A percentile compares a stretch with the other conserved stretches of the same genome.
These are phyloP conservation scores for Aspergillus taichungensis DNA, from an alignment of 495 filamentous ascomycete genomes.

Conservation along the genomic window DNA sequence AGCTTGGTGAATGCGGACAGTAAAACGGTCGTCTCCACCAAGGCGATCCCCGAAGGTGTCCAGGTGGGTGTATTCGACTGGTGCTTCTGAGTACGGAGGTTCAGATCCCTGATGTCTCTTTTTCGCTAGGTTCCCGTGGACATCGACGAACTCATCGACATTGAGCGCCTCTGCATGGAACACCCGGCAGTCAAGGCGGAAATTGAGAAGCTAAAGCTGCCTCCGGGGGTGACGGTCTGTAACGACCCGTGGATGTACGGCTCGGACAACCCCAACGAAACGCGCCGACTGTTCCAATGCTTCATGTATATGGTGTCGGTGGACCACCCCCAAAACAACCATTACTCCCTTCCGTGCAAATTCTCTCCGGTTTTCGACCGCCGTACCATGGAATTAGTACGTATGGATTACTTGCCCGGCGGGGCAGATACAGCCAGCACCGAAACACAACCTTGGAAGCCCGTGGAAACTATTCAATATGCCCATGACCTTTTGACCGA, in stretches of 20 bases:
- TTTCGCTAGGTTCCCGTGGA: conserved; percentile 28
- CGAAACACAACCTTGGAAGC: conserved; percentile 33
- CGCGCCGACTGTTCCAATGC: conserved; percentile 34
- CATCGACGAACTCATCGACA: conserved; percentile 31
- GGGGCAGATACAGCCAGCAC: conserved; percentile 20
- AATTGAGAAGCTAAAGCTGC: conserved; percentile 34
- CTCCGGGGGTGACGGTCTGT: conserved; percentile 32
- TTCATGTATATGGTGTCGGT: conserved; percentile 36
- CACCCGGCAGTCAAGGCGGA: conserved; percentile 34
- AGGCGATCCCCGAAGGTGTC: conserved; percentile 32
- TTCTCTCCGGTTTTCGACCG: conserved; percentile 71
- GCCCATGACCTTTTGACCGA: conserved; percentile 31
- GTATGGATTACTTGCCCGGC: conserved; percentile 43
- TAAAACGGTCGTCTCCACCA: conserved; percentile 27
- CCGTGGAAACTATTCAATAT: conserved; percentile 48
- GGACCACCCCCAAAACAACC: conserved; percentile 47
- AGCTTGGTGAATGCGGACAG: conserved; percentile 35
- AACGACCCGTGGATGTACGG: conserved; percentile 43
- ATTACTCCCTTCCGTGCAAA: conserved; percentile 71
- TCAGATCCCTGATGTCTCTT: not conserved
- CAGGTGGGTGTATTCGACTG: conserved; percentile 19
- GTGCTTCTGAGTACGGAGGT: no score
- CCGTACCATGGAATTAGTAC: conserved; percentile 51
- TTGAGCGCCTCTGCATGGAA: conserved; percentile 32
- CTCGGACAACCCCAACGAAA: conserved; percentile 27